phyloP scores from a whole-genome alignment of 768 basidiomycete species.

The Tylopilus felleus region DNA sequence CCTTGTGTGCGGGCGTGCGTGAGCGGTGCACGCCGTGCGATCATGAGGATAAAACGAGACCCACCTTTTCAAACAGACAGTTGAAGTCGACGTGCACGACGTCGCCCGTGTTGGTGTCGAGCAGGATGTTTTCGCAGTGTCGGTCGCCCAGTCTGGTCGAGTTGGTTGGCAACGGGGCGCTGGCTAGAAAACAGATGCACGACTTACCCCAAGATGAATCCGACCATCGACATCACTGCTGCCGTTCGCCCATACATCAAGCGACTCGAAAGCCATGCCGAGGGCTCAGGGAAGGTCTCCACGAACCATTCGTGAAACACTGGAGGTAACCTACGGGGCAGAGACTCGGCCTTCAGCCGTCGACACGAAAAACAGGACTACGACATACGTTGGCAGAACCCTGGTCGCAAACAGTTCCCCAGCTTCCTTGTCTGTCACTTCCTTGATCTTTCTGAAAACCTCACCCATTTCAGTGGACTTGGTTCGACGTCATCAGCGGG shows the following conservation, averaged over 20 bases:
- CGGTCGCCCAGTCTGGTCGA: slow-evolving; percentile 85
- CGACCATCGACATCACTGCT: slow-evolving; percentile 99
- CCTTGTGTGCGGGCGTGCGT: slow-evolving; percentile 38
- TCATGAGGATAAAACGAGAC: background rate
- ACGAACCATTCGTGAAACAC: slow-evolving; percentile 98
- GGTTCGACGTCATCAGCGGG: background rate
- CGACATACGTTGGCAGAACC: slow-evolving; percentile 55
- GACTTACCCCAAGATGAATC: slow-evolving; percentile 85
- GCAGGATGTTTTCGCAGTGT: slow-evolving; percentile 93
- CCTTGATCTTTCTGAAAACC: slow-evolving; percentile 50
- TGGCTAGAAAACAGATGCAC: background rate
- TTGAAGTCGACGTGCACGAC: slow-evolving; percentile 97
- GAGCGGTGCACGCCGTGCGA: background rate
- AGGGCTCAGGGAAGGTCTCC: slow-evolving; percentile 94
- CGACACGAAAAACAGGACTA: background rate
- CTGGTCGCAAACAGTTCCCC: slow-evolving; percentile 49
- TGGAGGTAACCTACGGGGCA: slow-evolving; percentile 57
- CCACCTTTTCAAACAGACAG: slow-evolving; percentile 95
- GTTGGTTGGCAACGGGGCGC: background rate
- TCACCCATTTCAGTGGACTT: slow-evolving; percentile 48
- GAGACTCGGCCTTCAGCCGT: background rate
- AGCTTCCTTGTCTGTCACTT: slow-evolving; percentile 45
- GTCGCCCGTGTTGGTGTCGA: slow-evolving; percentile 86
- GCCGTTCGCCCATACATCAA: slow-evolving; percentile 82
- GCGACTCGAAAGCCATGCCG: slow-evolving; percentile 90